These are phyloP conservation scores for Pholiota conissans DNA, from an alignment of 768 basidiomycete species.

Conservation along the genomic window DNA sequence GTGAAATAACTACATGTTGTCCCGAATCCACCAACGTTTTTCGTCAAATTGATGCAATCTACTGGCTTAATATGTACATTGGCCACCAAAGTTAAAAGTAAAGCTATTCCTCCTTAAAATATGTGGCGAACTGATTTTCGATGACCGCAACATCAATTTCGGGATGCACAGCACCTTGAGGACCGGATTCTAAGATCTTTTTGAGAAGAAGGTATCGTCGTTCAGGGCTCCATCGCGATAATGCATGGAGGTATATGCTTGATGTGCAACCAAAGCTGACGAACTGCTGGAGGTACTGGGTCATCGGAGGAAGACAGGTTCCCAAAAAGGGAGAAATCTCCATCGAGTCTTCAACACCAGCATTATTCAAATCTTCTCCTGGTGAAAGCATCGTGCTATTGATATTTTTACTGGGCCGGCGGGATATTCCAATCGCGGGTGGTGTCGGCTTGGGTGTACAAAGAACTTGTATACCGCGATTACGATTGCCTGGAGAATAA, in stretches of 20 bases:
- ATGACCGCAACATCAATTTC: constrained; percentile 10
- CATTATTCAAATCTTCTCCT: neutral
- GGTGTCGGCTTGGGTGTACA: no score
- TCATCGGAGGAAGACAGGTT: constrained; percentile 8
- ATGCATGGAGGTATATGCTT: neutral
- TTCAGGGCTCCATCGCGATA: neutral
- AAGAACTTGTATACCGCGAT: no score
- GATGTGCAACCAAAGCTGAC: constrained; percentile 5
- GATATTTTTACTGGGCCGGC: no score
- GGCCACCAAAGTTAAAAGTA: no score
- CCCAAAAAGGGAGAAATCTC: constrained; percentile 2
- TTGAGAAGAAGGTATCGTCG: neutral
- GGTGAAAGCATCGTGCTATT: neutral
- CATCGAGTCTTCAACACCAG: neutral
- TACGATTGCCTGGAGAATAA: no score
- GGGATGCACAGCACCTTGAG: neutral
- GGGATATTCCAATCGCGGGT: no score
- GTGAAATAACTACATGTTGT: no score
- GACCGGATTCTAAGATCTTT: neutral
- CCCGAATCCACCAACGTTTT: no score
- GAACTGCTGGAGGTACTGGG: constrained; percentile 3
- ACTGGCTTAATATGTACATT: no score
- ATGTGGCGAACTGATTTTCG: constrained; percentile 8
- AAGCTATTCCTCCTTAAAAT: no score
- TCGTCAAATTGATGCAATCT: no score